Conservation (phyloP, 1,284 basidiomycete species). For the Leccinum pachyderme region DNA sequence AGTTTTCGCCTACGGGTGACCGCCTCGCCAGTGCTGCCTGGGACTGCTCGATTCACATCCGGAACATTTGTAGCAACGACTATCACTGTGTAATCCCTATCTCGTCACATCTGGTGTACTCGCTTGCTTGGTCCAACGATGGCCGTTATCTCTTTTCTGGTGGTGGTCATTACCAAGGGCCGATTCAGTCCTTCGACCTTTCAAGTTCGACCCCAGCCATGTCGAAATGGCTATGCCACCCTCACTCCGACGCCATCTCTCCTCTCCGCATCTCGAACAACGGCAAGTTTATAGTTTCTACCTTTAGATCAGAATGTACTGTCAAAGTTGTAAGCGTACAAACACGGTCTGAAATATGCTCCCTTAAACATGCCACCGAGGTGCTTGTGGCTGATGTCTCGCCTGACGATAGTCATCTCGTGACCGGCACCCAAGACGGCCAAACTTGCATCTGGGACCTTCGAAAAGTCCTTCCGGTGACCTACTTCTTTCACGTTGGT, state of each 20-base stretch:
- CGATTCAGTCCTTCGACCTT: constrained; percentile 15
- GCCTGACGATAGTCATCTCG: constrained; percentile 12
- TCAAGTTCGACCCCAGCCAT: neutral
- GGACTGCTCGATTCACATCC: constrained; percentile 10
- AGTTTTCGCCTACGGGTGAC: constrained; percentile 21
- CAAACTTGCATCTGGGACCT: constrained; percentile 17
- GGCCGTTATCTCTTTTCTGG: constrained; percentile 19
- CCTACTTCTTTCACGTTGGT: constrained; percentile 15
- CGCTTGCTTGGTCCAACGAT: constrained; percentile 22
- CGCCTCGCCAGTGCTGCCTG: constrained; percentile 15
- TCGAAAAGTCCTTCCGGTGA: neutral
- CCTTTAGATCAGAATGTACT: constrained; percentile 12
- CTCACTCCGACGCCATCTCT: constrained; percentile 17
- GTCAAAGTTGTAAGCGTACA: constrained; percentile 20
- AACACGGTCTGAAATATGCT: constrained; percentile 3
- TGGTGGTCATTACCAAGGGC: constrained; percentile 4
- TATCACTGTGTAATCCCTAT: neutral
- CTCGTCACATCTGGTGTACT: constrained; percentile 7
- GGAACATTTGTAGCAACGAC: neutral
- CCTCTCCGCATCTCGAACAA: constrained; percentile 19
- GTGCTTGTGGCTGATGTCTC: constrained; percentile 15
- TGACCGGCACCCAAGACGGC: constrained; percentile 8
- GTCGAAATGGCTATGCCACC: constrained; percentile 5
- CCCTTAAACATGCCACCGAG: constrained; percentile 12
- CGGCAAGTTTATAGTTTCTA: constrained; percentile 23